A percentile compares a stretch with the other conserved stretches of the same genome.
phyloP scores from a whole-genome alignment of 2,329 filamentous ascomycete genomes.

The Aureobasidium sp. region DNA sequence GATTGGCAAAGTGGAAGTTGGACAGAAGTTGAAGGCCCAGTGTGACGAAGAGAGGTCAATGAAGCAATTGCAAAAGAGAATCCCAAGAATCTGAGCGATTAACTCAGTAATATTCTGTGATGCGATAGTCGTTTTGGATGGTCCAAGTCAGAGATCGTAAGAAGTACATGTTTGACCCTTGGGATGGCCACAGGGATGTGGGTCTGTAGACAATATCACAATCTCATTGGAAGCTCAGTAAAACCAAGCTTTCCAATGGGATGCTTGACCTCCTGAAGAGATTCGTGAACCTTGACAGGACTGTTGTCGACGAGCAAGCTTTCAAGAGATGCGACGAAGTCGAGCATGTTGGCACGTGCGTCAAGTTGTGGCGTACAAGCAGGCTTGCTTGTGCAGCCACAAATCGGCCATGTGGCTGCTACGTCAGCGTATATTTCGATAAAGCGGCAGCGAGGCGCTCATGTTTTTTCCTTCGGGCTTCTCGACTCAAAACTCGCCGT shows the following conservation, averaged over 20 bases:
- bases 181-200: background rate
- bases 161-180: too few species aligned
- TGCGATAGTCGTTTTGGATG: background rate
- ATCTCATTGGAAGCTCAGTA: background rate
- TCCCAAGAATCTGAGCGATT: background rate
- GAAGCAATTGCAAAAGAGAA: background rate
- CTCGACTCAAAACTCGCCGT: conserved; percentile 11
- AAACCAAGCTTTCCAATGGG: background rate
- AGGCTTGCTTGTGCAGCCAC: background rate
- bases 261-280: background rate
- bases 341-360: background rate
- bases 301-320: background rate
- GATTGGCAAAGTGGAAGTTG: background rate
- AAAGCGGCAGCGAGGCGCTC: conserved; percentile 9
- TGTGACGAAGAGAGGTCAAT: too few species aligned
- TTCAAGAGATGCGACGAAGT: background rate
- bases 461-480: conserved; percentile 10
- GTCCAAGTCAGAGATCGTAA: background rate
- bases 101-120: background rate
- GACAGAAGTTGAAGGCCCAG: background rate
- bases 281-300: background rate
- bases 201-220: background rate
- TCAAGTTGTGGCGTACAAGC: background rate
- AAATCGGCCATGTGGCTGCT: background rate
- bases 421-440: conserved; percentile 7